A percentile compares a stretch with the other conserved stretches of the same genome.
Conservation (phyloP, 1,284 basidiomycete genomes). For the Agroathelia rolfsii region DNA sequence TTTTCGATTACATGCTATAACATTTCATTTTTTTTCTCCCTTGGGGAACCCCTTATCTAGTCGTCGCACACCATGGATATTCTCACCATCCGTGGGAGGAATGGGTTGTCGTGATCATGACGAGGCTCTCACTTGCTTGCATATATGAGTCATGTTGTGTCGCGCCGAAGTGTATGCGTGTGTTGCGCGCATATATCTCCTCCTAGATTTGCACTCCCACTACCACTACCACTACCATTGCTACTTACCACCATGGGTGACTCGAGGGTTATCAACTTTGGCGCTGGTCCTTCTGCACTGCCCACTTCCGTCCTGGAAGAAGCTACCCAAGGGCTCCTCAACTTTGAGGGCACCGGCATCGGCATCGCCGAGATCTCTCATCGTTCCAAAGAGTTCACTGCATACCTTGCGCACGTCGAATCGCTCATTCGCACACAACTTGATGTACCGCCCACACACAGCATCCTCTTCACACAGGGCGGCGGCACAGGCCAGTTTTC, state of each 20-base stretch:
- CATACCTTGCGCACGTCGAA: conserved; percentile 62
- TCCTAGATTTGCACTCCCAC: conserved; percentile 6
- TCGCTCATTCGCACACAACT: conserved; percentile 66
- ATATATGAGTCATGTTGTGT: no score
- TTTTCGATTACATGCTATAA: no score
- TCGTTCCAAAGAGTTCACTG: conserved; percentile 80
- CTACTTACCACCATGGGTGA: conserved; percentile 26
- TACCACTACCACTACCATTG: conserved; percentile 27
- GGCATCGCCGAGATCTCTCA: conserved; percentile 92
- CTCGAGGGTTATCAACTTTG: conserved; percentile 70
- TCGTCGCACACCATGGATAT: no score
- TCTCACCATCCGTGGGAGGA: no score
- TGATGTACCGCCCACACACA: conserved; percentile 74
- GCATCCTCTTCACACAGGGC: conserved; percentile 86
- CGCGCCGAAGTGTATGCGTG: no score
- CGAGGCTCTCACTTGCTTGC: no score
- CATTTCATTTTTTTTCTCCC: no score
- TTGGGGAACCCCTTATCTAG: no score
- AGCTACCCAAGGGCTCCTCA: conserved; percentile 70
- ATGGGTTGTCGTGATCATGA: no score
- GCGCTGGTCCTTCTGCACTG: conserved; percentile 84
- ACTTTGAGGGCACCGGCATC: conserved; percentile 84
- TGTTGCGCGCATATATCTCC: no score
- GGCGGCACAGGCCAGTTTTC: conserved; percentile 89
- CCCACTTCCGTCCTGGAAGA: conserved; percentile 76